These are phyloP conservation scores for Cryphonectria japonica DNA, from an alignment of 2,329 filamentous ascomycete genomes.

Conservation along the genomic window DNA sequence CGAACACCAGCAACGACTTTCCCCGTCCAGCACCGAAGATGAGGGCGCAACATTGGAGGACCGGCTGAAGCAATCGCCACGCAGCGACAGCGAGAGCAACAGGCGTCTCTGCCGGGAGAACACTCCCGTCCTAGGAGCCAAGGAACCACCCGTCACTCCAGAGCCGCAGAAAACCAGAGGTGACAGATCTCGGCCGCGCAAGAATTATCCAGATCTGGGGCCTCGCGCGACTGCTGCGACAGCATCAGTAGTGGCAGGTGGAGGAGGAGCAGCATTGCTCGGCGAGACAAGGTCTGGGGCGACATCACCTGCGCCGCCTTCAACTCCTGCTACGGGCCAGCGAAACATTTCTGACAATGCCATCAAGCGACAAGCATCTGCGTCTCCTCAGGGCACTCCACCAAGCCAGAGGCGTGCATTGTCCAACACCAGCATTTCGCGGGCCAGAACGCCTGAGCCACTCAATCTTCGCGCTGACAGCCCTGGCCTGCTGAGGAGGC, in stretches of 20 bases:
- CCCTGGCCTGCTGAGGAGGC: slow-evolving; percentile 51
- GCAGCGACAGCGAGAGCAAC: slow-evolving; percentile 12
- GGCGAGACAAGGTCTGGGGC: slow-evolving; percentile 37
- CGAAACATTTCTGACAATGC: slow-evolving; percentile 48
- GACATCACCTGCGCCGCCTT: slow-evolving; percentile 34
- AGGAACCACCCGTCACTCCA: slow-evolving; percentile 46
- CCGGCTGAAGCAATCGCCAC: slow-evolving; percentile 17
- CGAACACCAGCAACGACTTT: slow-evolving; percentile 10
- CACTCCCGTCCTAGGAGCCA: slow-evolving; percentile 43
- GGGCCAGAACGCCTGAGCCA: slow-evolving; percentile 58
- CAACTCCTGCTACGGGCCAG: slow-evolving; percentile 31
- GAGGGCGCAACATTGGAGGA: slow-evolving; percentile 19
- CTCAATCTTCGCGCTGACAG: slow-evolving; percentile 65
- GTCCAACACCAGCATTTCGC: slow-evolving; percentile 59
- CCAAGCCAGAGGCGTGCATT: slow-evolving; percentile 46
- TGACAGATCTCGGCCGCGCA: slow-evolving; percentile 32
- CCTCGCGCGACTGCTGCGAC: slow-evolving; percentile 36
- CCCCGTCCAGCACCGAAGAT: slow-evolving; percentile 24
- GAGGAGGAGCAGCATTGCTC: slow-evolving; percentile 45
- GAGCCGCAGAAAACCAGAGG: slow-evolving; percentile 49
- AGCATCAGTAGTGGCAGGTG: slow-evolving; percentile 26
- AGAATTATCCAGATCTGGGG: slow-evolving; percentile 36
- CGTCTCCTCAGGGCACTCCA: slow-evolving; percentile 32
- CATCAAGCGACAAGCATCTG: slow-evolving; percentile 31
- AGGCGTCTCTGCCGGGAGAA: slow-evolving; percentile 25